Base-by-base conservation (phyloP, 2,329 filamentous ascomycete species). In the Mycosphaerelloides madeirae region DNA sequence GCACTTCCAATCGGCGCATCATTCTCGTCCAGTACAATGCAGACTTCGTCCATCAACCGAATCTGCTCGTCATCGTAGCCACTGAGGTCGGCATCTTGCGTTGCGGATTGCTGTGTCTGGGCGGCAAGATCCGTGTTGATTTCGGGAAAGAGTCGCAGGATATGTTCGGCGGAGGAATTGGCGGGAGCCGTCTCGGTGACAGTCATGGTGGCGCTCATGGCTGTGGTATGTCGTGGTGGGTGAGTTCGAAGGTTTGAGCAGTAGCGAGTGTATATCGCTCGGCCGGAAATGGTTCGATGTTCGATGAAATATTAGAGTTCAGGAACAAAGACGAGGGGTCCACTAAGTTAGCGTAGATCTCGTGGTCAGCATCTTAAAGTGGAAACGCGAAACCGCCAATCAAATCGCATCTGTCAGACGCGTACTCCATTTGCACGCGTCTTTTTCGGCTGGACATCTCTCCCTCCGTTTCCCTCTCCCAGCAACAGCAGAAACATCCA, bases 11-110 rank as follows among this genome's bases (percentile, higher is more conserved):
- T 95, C 22, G 91, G 90, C 60, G 81, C 75, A 67, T 97, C 93
- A 61, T 97, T 80, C 60, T 95, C 83, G 68, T 97, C 91, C 36
- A 94, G 74, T 14, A 98, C 93, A 65, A 98, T 97, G 77, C 93
- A 98, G 38, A 96, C 85, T 74, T 97, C 93, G 62, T 98, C 91
- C 93, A 98, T 98, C 61, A 98, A 73, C 39, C 91, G 84, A 61
- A 96, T 95, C 73, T 98, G 93, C 75, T 97, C 91, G 67, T 87
- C 91, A 73, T 97, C 90, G 73, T 97, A 94, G 40, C 91, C 93
- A 44, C 84, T 84, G 34, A 97, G 78, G 46, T 88, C 87, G 52
- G 72, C 71, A 58, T 83, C 83, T 62, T 63, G 64, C 19, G 54
- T 63, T 36, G 68, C 85, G 76, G 67, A 49, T 18, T 82, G 65